Evolutionary conservation across 495 filamentous ascomycete species (phyloP).

Genomic region (Daldinia childiae): DNA sequence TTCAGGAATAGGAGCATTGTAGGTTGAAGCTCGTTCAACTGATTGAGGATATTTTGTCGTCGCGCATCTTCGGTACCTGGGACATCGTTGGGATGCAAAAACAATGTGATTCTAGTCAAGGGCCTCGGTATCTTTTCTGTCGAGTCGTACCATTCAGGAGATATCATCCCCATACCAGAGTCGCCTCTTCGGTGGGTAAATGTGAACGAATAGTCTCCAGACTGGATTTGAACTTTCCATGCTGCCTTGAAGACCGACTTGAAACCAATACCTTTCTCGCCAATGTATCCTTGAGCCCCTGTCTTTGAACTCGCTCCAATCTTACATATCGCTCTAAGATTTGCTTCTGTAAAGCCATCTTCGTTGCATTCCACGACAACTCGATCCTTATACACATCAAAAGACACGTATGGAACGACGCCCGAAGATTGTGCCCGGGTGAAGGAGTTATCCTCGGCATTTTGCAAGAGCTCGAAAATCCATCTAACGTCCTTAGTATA

Average conservation of each 20-base stretch:
- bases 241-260: conserved; percentile 63
- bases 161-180: conserved; percentile 57
- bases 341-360: conserved; percentile 52
- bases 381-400: conserved; percentile 43
- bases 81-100: conserved; percentile 42
- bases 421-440: conserved; percentile 6
- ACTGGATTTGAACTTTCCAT: conserved; percentile 58
- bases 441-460: conserved; percentile 55
- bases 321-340: conserved; percentile 51
- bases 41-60: conserved; percentile 38
- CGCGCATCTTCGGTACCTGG: conserved; percentile 12
- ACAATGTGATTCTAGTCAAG: conserved; percentile 50
- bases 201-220: conserved; percentile 56
- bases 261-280: conserved; percentile 63
- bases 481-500: conserved; percentile 52
- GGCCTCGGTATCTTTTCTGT: conserved; percentile 22
- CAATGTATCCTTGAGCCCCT: conserved; percentile 53
- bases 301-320: conserved; percentile 54
- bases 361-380: conserved; percentile 59
- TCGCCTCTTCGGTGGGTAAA: conserved; percentile 48
- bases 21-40: conserved; percentile 48
- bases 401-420: conserved; percentile 47
- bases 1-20: conserved; percentile 53
- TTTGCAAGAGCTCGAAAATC: conserved; percentile 56
- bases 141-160: conserved; percentile 51